A percentile compares a stretch with the other conserved stretches of the same genome.
Evolutionary conservation across 2,329 filamentous ascomycete species (phyloP).

Genomic region (Colletotrichum sp.): DNA sequence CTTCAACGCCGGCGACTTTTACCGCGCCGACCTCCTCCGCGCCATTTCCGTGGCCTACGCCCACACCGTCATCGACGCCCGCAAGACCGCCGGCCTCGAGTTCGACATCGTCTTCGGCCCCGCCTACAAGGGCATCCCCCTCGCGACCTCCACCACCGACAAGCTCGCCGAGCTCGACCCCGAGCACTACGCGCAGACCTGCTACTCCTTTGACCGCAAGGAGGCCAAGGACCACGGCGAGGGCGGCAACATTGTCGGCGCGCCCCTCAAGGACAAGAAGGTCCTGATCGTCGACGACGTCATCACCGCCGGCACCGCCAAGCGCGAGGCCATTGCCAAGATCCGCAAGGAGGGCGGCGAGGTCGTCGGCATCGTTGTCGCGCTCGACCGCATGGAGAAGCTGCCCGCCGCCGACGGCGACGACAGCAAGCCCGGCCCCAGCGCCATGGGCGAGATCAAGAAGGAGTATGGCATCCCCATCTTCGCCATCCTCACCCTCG

Average conservation of each 20-base stretch:
- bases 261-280: slow-evolving; percentile 81
- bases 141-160: slow-evolving; percentile 79
- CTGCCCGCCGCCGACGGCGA: slow-evolving; percentile 69
- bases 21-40: slow-evolving; percentile 77
- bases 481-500: slow-evolving; percentile 80
- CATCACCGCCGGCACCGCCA: slow-evolving; percentile 92
- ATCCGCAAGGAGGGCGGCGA: slow-evolving; percentile 85
- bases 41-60: slow-evolving; percentile 86
- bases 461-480: slow-evolving; percentile 86
- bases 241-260: slow-evolving; percentile 90
- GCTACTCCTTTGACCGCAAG: slow-evolving; percentile 94
- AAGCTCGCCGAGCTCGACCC: slow-evolving; percentile 76
- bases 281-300: slow-evolving; percentile 96
- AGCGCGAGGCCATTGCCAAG: slow-evolving; percentile 89
- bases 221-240: slow-evolving; percentile 97
- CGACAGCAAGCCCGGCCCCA: slow-evolving; percentile 72
- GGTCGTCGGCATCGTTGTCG: slow-evolving; percentile 86
- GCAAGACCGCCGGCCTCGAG: slow-evolving; percentile 45
- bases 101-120: slow-evolving; percentile 93
- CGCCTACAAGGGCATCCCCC: slow-evolving; percentile 95
- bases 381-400: slow-evolving; percentile 87
- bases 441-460: slow-evolving; percentile 85
- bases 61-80: slow-evolving; percentile 59
- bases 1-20: slow-evolving; percentile 94
- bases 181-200: slow-evolving; percentile 69